phyloP scores from a whole-genome alignment of 192 early-diverging fungal genomes.

The Thamnidium elegans region DNA sequence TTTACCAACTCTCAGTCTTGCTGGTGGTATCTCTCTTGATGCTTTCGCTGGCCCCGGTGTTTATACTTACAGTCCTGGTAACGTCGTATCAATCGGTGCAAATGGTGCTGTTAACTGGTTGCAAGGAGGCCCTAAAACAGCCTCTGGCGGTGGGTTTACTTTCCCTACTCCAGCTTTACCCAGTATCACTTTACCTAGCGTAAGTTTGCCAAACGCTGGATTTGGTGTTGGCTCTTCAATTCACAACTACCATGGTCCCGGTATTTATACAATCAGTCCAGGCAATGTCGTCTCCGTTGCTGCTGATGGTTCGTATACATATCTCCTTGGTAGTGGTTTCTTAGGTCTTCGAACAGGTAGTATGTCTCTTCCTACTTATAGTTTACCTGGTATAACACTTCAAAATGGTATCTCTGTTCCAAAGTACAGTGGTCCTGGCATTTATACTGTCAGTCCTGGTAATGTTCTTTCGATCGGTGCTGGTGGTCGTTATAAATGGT shows the following conservation, averaged over 20 bases:
- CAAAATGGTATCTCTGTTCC: background rate
- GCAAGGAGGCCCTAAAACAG: background rate
- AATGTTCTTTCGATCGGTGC: background rate
- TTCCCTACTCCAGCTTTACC: background rate
- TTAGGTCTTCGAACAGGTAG: background rate
- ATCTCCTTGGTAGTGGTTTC: background rate
- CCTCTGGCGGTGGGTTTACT: background rate
- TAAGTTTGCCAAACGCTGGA: background rate
- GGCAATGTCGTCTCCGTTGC: background rate
- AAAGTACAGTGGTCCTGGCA: background rate
- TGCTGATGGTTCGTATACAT: background rate
- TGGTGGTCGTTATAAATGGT: conserved; percentile 1
- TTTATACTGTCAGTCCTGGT: conserved; percentile 1
- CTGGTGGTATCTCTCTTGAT: background rate
- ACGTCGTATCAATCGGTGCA: background rate
- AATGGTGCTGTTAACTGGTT: background rate
- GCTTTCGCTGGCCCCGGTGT: background rate
- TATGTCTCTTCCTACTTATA: background rate
- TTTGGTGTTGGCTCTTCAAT: background rate
- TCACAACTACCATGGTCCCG: background rate
- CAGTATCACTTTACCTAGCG: background rate
- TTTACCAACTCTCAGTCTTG: background rate
- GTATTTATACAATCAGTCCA: background rate
- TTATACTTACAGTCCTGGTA: background rate
- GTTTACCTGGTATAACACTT: background rate